Evolutionary conservation across 306 rosid species (phyloP).

Genomic region (Comarum palustre): DNA sequence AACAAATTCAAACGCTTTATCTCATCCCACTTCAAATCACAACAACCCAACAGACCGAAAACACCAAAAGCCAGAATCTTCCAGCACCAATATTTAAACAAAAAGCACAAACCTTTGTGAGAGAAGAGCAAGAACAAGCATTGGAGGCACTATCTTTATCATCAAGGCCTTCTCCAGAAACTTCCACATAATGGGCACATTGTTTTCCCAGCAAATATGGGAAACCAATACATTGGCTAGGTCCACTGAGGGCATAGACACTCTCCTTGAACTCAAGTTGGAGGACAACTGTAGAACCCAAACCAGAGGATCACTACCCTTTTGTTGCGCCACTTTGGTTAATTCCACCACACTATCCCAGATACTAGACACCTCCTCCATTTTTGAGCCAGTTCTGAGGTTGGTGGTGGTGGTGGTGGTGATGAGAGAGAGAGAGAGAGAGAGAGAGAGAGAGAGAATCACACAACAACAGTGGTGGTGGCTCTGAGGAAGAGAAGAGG

Average conservation of each 20-base stretch:
- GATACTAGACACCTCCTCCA: constrained; percentile 46
- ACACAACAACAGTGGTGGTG: neutral
- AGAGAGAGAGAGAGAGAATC: neutral
- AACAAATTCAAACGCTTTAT: constrained; percentile 12
- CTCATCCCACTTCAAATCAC: neutral
- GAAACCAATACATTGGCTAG: constrained; percentile 71
- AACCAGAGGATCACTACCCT: constrained; percentile 70
- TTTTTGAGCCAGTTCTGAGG: constrained; percentile 29
- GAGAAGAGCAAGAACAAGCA: constrained; percentile 82
- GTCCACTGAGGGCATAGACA: constrained; percentile 66
- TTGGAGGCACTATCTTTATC: constrained; percentile 69
- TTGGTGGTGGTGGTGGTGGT: neutral
- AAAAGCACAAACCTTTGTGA: constrained; percentile 50
- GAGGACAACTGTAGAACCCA: constrained; percentile 86
- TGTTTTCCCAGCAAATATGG: constrained; percentile 89
- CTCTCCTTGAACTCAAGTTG: constrained; percentile 66
- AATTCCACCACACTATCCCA: constrained; percentile 63
- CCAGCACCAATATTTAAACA: neutral
- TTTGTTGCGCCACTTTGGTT: constrained; percentile 71
- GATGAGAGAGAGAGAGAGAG: neutral
- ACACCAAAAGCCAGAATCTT: neutral
- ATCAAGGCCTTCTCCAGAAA: constrained; percentile 76
- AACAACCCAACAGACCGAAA: neutral
- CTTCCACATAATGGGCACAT: constrained; percentile 89
- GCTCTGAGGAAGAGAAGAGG: neutral